These are phyloP conservation scores for Alisma plantagoaquatica DNA, from an alignment of 106 monocot species.

Conservation along the genomic window DNA sequence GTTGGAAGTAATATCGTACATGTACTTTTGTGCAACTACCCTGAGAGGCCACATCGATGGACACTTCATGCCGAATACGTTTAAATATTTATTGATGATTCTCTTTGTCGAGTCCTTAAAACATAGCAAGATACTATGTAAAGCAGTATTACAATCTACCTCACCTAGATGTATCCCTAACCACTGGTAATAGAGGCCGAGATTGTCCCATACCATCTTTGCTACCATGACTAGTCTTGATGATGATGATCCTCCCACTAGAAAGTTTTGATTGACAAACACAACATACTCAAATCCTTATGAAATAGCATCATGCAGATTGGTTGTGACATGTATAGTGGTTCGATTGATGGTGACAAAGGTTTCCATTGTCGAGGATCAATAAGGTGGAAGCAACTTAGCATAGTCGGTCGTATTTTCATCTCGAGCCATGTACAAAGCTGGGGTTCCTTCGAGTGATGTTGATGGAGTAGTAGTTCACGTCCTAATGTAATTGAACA, in stretches of 20 bases:
- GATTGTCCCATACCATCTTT: too few species aligned
- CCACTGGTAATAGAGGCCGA: neutral
- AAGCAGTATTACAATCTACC: too few species aligned
- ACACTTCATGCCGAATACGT: neutral
- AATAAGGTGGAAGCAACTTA: neutral
- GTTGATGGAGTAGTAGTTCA: too few species aligned
- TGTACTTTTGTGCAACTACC: neutral
- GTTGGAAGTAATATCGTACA: neutral
- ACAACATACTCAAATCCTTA: neutral
- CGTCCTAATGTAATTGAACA: too few species aligned
- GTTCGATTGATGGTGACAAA: neutral
- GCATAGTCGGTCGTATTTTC: too few species aligned
- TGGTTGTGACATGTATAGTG: too few species aligned
- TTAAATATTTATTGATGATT: too few species aligned
- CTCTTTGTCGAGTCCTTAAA: neutral
- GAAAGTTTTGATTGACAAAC: neutral
- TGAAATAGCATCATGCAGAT: neutral
- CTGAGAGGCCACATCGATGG: neutral
- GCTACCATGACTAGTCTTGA: neutral
- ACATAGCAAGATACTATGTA: too few species aligned
- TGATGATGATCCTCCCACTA: neutral
- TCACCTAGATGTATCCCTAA: too few species aligned
- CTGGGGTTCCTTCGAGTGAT: too few species aligned
- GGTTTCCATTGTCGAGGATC: conserved; percentile 1
- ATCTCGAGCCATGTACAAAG: neutral